Evolutionary conservation across 2,329 filamentous ascomycete species (phyloP).

Genomic region (Teratosphaeria epicoccoides): DNA sequence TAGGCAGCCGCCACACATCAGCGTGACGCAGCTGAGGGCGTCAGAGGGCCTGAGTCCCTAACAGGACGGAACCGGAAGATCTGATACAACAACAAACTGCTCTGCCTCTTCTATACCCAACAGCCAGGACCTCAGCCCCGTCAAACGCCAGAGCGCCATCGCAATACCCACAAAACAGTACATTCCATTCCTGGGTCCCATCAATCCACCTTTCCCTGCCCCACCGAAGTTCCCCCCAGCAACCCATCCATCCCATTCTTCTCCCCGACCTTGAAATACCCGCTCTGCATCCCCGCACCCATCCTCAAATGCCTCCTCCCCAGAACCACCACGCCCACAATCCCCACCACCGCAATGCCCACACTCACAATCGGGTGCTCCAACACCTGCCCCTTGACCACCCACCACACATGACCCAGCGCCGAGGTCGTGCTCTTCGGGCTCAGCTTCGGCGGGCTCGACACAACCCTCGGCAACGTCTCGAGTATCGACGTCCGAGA

Average conservation of each 20-base stretch:
- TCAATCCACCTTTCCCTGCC: conserved; percentile 20
- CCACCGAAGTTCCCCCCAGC: conserved; percentile 41
- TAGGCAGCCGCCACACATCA: too few relatives aligned
- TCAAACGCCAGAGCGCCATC: neutral
- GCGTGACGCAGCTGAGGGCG: too few relatives aligned
- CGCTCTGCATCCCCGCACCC: conserved; percentile 2
- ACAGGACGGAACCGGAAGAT: neutral
- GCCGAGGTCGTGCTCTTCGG: conserved; percentile 67
- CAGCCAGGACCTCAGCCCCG: neutral
- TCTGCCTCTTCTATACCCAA: neutral
- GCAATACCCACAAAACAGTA: neutral
- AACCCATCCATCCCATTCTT: conserved; percentile 56
- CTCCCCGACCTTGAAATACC: conserved; percentile 35
- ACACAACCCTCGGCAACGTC: conserved; percentile 62
- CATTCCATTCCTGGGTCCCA: neutral
- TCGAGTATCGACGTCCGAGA: conserved; percentile 86
- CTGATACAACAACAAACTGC: neutral
- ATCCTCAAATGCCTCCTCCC: conserved; percentile 23
- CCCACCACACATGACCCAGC: conserved; percentile 57
- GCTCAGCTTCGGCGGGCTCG: conserved; percentile 58
- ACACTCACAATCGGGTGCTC: conserved; percentile 38
- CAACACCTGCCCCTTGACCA: conserved; percentile 30
- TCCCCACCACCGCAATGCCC: conserved; percentile 47
- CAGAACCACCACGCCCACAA: conserved; percentile 14
- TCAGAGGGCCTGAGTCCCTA: too few relatives aligned